phyloP scores from a whole-genome alignment of 352 stramenopile species.

The Phytophthora pisi region DNA sequence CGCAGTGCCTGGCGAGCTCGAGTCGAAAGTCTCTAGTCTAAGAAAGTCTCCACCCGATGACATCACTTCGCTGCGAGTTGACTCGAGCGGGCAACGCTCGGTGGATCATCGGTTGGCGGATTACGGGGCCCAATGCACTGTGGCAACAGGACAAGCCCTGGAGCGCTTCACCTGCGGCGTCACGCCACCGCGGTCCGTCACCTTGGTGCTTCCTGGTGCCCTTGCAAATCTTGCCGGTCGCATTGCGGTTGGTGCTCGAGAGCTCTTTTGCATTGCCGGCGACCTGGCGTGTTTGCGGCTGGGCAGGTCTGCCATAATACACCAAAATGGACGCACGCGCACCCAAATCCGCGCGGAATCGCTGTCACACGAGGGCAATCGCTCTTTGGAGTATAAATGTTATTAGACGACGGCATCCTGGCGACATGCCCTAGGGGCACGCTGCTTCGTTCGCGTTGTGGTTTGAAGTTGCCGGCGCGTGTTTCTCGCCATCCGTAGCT shows the following conservation, averaged over 20 bases:
- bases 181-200: conserved; percentile 12
- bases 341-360: background rate
- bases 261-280: background rate
- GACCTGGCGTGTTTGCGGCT: conserved; percentile 18
- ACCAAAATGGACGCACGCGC: background rate
- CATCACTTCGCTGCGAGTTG: background rate
- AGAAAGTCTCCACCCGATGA: background rate
- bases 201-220: conserved; percentile 5
- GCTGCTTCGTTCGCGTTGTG: conserved; percentile 11
- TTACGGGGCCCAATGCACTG: conserved; percentile 7
- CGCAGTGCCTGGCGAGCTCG: background rate
- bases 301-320: conserved; percentile 14
- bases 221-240: background rate
- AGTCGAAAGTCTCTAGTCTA: background rate
- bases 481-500: conserved; percentile 20
- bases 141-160: background rate
- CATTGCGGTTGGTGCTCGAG: background rate
- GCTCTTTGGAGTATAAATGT: background rate
- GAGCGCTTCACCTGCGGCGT: no score
- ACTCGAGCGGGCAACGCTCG: background rate
- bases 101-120: background rate
- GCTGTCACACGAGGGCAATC: background rate
- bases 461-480: conserved; percentile 21
- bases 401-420: no score
- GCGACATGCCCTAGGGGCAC: background rate